A percentile compares a stretch with the other conserved stretches of the same genome.
phyloP scores from a whole-genome alignment of 371 early-diverging fungal species.

The Mortierella sp. region DNA sequence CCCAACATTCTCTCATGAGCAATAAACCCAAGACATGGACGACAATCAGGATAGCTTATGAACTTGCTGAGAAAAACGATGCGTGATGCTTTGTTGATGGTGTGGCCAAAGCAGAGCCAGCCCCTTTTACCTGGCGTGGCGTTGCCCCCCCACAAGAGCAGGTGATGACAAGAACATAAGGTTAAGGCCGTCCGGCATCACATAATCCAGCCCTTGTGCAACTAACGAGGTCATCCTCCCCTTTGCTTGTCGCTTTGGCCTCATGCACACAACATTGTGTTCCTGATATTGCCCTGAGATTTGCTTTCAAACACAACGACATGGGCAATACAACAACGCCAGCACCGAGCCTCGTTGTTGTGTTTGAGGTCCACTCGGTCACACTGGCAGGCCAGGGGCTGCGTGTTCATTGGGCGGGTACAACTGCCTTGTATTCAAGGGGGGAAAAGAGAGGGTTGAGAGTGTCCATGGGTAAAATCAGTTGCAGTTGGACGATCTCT shows the following conservation, averaged over 20 bases:
- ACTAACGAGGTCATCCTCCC: constrained; percentile 15
- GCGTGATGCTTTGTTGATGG: neutral
- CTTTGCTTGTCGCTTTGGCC: constrained; percentile 1
- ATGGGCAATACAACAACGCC: no score
- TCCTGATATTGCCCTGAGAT: constrained; percentile 11
- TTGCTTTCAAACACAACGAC: neutral
- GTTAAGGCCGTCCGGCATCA: no score
- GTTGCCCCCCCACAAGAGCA: no score
- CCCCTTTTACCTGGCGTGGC: constrained; percentile 7
- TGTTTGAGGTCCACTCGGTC: constrained; percentile 14
- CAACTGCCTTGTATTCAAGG: neutral
- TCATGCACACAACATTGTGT: neutral
- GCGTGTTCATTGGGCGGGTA: constrained; percentile 1
- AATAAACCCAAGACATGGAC: no score
- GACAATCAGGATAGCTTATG: no score
- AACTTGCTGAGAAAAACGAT: neutral
- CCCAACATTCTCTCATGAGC: no score
- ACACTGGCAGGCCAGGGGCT: constrained; percentile 35
- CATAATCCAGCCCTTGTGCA: constrained; percentile 7
- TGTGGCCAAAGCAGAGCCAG: neutral
- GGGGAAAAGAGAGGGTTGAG: neutral
- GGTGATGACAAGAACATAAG: no score
- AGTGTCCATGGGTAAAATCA: neutral
- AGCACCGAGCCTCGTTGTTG: no score
- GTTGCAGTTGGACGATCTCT: neutral